Conservation (phyloP, 2,329 filamentous ascomycete genomes). For the Phoma herbarum region DNA sequence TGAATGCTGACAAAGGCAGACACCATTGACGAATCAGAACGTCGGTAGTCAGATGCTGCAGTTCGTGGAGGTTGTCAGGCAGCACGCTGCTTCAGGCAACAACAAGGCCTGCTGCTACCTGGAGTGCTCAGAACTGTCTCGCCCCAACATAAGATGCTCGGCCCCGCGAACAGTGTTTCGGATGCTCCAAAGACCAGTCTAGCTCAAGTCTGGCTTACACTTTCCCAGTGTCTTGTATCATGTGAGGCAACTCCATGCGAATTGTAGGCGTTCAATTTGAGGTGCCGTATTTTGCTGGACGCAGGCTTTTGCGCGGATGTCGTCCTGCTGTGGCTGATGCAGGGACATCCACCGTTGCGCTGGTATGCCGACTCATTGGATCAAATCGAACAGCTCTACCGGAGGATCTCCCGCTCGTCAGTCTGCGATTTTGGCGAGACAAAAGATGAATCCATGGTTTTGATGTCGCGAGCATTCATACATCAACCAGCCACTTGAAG, state of each 20-base stretch:
- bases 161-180: neutral
- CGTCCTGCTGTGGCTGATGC: slow-evolving; percentile 2
- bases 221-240: neutral
- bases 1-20: slow-evolving; percentile 3
- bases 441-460: too few relatives aligned
- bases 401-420: neutral
- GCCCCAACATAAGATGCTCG: slow-evolving; percentile 5
- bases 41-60: neutral
- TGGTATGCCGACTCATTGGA: neutral
- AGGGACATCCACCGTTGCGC: neutral
- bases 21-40: slow-evolving; percentile 2
- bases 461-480: neutral
- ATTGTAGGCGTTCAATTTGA: neutral
- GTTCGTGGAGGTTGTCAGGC: neutral
- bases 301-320: neutral
- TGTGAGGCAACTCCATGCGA: slow-evolving; percentile 3
- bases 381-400: neutral
- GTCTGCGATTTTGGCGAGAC: neutral
- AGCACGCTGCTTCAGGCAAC: slow-evolving; percentile 33
- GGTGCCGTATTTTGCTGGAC: neutral
- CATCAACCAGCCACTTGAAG: slow-evolving; percentile 19
- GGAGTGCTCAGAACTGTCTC: slow-evolving; percentile 17
- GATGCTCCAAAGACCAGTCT: neutral
- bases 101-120: slow-evolving; percentile 51
- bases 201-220: neutral